Base-by-base conservation (phyloP, 139 green algal species). In the Chlorella ohadii region DNA sequence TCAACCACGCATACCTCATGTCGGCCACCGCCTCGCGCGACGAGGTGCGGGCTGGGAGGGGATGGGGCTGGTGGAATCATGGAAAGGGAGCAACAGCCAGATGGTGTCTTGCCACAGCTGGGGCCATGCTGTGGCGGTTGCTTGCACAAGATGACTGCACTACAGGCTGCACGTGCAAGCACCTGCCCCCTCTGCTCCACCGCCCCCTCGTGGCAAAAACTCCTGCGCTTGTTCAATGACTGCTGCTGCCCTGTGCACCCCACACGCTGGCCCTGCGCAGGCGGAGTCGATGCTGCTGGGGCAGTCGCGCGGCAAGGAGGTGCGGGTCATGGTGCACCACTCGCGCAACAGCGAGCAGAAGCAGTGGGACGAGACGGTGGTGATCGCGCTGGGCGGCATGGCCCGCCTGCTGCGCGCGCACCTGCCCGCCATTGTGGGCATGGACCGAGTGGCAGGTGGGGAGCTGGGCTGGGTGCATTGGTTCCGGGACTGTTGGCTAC, bases 341-440 rank as follows among this genome's bases (percentile, higher is more conserved):
- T 97, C 92, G 76, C 92, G 95, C 83, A 98, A 99, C 90, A 96
- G 92, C 55, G 94, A 95, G 87, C 93, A 97, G 85, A 99, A 99
- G 91, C 95, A 97, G 89, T 99, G 96, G 96, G 96, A 97, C 51
- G 96, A 98, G 85, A 98, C 95, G 23, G 92, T 98, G 47, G 95
- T 98, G 66, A 87, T 98, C 39, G 89, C 90, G 11, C 86, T 99
- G 34, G 89, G 74, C 25, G 96, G 96, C 36, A 89, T 96, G 51
- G 86, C 83, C 67, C 95, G 96, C 80, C 90, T 98, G 82, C 87
- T 99, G 68, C 90, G 92, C 5, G 82, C 85, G 20, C 92, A 97
- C 90, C 90, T 98, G 78, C 83, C 89, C 5, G 68, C 91, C 12
- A 83, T 98, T n/a, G 57, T 90, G 39, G 34, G 74, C 28, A 87